A percentile compares a stretch with the other conserved stretches of the same genome.
Evolutionary conservation across 2,329 filamentous ascomycete species (phyloP).

Genomic region (Leptosphaerulina australis): DNA sequence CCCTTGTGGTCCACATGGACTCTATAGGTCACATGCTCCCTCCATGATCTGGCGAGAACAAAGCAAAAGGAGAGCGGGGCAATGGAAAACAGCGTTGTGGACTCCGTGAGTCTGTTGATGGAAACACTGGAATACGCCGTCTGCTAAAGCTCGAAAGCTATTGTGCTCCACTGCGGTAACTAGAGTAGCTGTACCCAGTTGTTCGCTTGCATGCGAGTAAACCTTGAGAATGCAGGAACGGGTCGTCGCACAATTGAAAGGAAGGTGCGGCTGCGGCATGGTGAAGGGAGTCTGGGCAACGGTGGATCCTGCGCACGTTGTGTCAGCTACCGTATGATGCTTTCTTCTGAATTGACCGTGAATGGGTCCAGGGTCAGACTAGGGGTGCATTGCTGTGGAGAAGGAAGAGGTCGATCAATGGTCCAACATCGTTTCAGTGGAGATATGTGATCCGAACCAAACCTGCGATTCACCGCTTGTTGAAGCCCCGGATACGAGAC

Average conservation of each 20-base stretch:
- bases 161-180: conserved; percentile 15
- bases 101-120: conserved; percentile 1
- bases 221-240: conserved; percentile 11
- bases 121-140: conserved; percentile 1
- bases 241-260: background rate
- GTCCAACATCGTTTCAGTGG: conserved; percentile 5
- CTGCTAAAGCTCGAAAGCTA: conserved; percentile 7
- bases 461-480: conserved; percentile 3
- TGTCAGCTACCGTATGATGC: background rate
- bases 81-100: background rate
- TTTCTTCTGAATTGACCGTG: background rate
- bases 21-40: background rate
- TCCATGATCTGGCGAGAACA: background rate
- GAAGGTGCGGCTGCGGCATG: conserved; percentile 9
- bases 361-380: conserved; percentile 3
- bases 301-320: conserved; percentile 1
- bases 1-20: background rate
- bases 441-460: background rate
- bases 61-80: background rate
- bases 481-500: background rate
- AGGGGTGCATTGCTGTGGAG: conserved; percentile 10
- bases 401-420: conserved; percentile 7
- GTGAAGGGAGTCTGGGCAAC: background rate
- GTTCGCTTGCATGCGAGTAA: conserved; percentile 2
- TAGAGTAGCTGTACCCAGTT: conserved; percentile 6